Evolutionary conservation across 106 monocot species (phyloP), one percentile per base, ranked within the genome.

Genomic region (Allium cepa): DNA sequence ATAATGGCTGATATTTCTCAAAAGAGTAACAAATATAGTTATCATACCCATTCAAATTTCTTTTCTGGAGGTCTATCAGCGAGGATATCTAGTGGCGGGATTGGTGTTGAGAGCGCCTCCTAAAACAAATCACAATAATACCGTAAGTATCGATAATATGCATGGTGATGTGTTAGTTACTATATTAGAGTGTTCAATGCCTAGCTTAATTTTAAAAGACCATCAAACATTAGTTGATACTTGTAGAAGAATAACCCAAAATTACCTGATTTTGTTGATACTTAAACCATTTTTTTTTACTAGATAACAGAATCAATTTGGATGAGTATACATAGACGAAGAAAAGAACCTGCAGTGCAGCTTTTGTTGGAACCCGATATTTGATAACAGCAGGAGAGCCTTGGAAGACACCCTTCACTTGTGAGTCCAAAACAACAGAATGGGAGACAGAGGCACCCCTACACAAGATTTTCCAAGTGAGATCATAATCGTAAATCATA

Each of bases 41-140:
- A 36, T 17, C 9, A 77, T 56, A 99, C 92, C 84, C 87, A 79
- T 79, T 87, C 90, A 76, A 90, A 80, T 78, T 85, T 90, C 84
- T 92, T 92, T 52, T 81, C 84, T 4, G 87, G 89, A 72, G 87
- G 92, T 47, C 76, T 92, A 57, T 92, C 92, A n/a, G 97, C 92
- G 62, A 99, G 89, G 69, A 99, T 85, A 71, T 99, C 97, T 9
- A 92, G 59, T n/a, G 92, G 89, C 53, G 75, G 74, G 64, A 92
- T 69, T 12, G 97, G 92, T 10, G 91, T 89, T 12, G 92, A 90
- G 50, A 79, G 90, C 8, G 97, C 97, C 82, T 90, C 92, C 97
- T 99, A 58, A 8, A 84, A 55, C 10, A 3, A 36, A 36, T 36
- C 36, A 36, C 36, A 36, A 36, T 36, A 36, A 5, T 36, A 36